Evolutionary conservation across 352 stramenopile genomes (phyloP), one percentile per base, ranked within the genome.

Genomic region (Globisporangium orthogonon): DNA sequence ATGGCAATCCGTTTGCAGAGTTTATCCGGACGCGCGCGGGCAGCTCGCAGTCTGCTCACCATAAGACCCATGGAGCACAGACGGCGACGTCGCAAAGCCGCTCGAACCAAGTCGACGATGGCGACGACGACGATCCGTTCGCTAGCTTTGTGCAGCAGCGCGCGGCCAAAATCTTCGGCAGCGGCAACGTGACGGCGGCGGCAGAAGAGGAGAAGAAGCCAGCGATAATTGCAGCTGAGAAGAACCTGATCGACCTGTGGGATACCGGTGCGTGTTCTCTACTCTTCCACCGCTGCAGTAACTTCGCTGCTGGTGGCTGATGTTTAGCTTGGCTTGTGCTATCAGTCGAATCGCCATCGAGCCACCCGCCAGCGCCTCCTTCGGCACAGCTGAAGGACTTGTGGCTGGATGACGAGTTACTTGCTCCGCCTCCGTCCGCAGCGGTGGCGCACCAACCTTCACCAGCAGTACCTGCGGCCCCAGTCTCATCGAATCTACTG

Each of bases 191-290:
- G 46, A 47, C 13, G 43, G 62, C 13, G 54, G 43, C 6, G 43
- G 18, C 1, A 7, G 43, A 48, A n/a, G 41, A 55, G 9, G 52
- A 74, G 39, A 56, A 55, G 13, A 72, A 76, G 50, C 50, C 56
- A 3, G 35, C 58, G 23, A 23, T 23, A 23, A 23, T 23, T 31
- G 54, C 29, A 13, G 52, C 56, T 7, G 54, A 65, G 17, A 81
- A 73, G 41, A 66, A 86, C 48, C 56, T 90, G 50, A 88, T 90
- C 29, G 67, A 90, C 35, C 55, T 90, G 46, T 87, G 76, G 71
- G 74, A 86, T n/a, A n/a, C 17, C 58, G 71, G 74, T 87, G 70
- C 54, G 68, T 28, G 7, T 45, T 29, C 45, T 23, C 23, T 23
- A 15, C 2, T 4, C 14, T 33, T 13, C 0, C 10, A 41, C 37